phyloP scores from a whole-genome alignment of 371 early-diverging fungal genomes.

The Mucor ambiguus region DNA sequence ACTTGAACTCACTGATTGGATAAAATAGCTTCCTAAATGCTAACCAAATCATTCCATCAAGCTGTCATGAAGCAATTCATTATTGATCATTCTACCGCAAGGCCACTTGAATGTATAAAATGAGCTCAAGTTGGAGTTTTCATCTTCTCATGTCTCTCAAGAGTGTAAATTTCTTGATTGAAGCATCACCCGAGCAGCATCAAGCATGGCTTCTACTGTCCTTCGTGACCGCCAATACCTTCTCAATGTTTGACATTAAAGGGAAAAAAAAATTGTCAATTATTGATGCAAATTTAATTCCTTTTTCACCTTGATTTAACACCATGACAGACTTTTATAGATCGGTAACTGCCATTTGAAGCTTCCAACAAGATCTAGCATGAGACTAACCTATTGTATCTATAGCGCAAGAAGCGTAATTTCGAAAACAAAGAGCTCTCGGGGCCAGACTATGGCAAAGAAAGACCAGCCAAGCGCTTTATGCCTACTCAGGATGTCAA shows the following conservation, averaged over 20 bases:
- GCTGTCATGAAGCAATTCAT: too few relatives aligned
- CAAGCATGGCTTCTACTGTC: not conserved
- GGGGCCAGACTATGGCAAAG: slow-evolving; percentile 52
- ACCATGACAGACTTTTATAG: slow-evolving; percentile 24
- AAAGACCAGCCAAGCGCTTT: slow-evolving; percentile 29
- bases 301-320: not conserved
- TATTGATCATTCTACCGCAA: too few relatives aligned
- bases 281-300: not conserved
- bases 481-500: slow-evolving; percentile 25
- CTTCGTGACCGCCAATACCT: slow-evolving; percentile 6
- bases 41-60: too few relatives aligned
- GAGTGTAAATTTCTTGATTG: not conserved
- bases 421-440: slow-evolving; percentile 55
- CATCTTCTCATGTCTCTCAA: too few relatives aligned
- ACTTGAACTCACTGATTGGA: too few relatives aligned
- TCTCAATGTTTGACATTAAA: not conserved
- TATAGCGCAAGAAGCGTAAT: slow-evolving; percentile 34
- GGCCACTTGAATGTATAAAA: too few relatives aligned
- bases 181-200: not conserved
- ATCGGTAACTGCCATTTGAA: slow-evolving; percentile 15
- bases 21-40: too few relatives aligned
- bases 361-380: not conserved
- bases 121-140: too few relatives aligned
- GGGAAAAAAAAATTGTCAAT: not conserved
- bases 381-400: not conserved